Percentiles rank a stretch among this genome's conserved stretches.
Conservation (phyloP, 164 flowering plant genomes). For the grape (Vitis vinifera) region ASM3070453v1 NC_081819.1:15868501-15869000, state of each 20-base stretch:
- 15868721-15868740: constrained; percentile 39
- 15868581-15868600: constrained; percentile 33
- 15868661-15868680: constrained; percentile 42
- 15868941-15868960: constrained; percentile 26
- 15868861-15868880: constrained; percentile 30
- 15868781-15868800: constrained; percentile 22
- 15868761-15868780: constrained; percentile 33
- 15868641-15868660: constrained; percentile 28
- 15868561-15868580: constrained; percentile 33
- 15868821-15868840: constrained; percentile 37
- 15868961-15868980: constrained; percentile 28
- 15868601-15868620: constrained; percentile 26
- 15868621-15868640: background rate
- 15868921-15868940: constrained; percentile 21
- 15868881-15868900: constrained; percentile 24
- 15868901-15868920: constrained; percentile 14
- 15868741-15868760: constrained; percentile 24
- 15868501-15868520: constrained; percentile 27
- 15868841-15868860: constrained; percentile 26
- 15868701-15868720: constrained; percentile 29
- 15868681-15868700: constrained; percentile 36
- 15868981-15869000: constrained; percentile 15
- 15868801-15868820: constrained; percentile 26
- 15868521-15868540: constrained; percentile 27
- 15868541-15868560: constrained; percentile 9